Conservation (phyloP, 2,329 filamentous ascomycete species). For the Aspergillus ibericus region DNA sequence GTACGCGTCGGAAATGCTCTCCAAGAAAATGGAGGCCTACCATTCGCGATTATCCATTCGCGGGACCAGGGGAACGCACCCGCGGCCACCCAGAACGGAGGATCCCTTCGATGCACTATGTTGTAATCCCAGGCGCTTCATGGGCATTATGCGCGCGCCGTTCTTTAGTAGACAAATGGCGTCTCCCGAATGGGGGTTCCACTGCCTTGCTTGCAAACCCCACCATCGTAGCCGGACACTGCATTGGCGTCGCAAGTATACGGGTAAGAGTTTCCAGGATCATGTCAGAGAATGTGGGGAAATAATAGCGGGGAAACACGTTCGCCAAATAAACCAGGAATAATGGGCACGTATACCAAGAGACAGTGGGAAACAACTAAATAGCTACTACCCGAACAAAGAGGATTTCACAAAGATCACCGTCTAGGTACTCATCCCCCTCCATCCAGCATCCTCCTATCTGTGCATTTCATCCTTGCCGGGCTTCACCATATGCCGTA, state of each 20-base stretch:
- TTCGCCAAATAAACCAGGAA: background rate
- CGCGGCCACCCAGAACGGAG: slow-evolving; percentile 1
- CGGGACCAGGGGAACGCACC: no score
- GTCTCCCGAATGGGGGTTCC: slow-evolving; percentile 17
- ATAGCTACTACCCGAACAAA: no score
- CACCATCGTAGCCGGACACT: background rate
- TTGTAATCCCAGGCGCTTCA: slow-evolving; percentile 17
- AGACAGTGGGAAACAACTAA: no score
- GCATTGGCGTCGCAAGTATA: background rate
- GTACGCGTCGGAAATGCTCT: slow-evolving; percentile 4
- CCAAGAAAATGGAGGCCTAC: slow-evolving; percentile 5
- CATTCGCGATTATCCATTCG: no score
- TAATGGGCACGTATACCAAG: no score
- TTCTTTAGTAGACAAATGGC: slow-evolving; percentile 3
- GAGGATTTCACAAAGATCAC: no score
- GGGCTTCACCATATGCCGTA: no score
- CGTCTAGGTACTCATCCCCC: no score
- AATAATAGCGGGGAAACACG: background rate
- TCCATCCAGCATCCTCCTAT: no score
- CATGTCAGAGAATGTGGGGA: background rate
- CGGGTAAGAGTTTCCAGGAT: background rate
- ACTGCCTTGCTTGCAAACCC: slow-evolving; percentile 14
- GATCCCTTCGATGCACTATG: slow-evolving; percentile 13
- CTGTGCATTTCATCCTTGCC: no score
- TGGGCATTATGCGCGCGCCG: slow-evolving; percentile 18